A percentile compares a stretch with the other conserved stretches of the same genome.
These are phyloP conservation scores for Penicillium sp. DNA, from an alignment of 2,329 filamentous ascomycete species.

Conservation along the genomic window DNA sequence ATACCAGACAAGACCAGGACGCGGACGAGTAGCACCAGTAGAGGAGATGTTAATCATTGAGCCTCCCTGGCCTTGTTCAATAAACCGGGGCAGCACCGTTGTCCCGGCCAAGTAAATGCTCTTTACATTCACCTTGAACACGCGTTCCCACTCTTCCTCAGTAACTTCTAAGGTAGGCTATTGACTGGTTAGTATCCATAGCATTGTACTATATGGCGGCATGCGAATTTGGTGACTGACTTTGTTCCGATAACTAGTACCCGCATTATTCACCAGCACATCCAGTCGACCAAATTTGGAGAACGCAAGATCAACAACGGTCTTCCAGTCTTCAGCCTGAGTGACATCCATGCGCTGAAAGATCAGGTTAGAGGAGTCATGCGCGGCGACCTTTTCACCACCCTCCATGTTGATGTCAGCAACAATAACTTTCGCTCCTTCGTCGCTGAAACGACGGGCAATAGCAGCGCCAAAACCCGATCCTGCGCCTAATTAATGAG, in stretches of 20 bases:
- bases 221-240: constrained; percentile 13
- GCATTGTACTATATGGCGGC: not conserved
- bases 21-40: constrained; percentile 39
- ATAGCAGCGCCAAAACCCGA: constrained; percentile 43
- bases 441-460: constrained; percentile 35
- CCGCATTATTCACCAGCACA: constrained; percentile 47
- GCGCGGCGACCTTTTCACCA: constrained; percentile 29
- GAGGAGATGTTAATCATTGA: constrained; percentile 44
- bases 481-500: constrained; percentile 29
- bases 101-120: constrained; percentile 36
- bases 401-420: constrained; percentile 39
- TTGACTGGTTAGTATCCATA: not conserved
- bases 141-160: constrained; percentile 41
- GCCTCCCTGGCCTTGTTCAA: constrained; percentile 38
- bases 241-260: constrained; percentile 40
- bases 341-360: constrained; percentile 37
- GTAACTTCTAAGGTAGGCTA: constrained; percentile 41
- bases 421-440: constrained; percentile 41
- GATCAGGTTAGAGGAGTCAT: constrained; percentile 26
- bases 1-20: constrained; percentile 44
- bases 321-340: constrained; percentile 31
- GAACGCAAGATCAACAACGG: constrained; percentile 28
- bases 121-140: constrained; percentile 44
- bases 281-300: constrained; percentile 35
- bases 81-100: constrained; percentile 32